phyloP scores from a whole-genome alignment of 2,329 filamentous ascomycete species.

The Diaporthe batatas region DNA sequence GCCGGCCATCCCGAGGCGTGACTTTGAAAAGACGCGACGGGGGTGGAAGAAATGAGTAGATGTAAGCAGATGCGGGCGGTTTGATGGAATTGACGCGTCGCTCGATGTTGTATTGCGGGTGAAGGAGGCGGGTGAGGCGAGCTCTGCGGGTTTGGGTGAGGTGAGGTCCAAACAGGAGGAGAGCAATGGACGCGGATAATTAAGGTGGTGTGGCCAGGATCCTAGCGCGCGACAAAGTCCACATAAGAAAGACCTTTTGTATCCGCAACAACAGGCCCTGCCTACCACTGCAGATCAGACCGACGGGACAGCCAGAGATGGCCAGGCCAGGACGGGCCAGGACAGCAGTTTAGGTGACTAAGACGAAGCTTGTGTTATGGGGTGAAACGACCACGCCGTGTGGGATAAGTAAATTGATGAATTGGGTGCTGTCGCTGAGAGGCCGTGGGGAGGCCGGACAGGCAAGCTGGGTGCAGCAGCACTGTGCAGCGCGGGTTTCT shows the following conservation, averaged over 20 bases:
- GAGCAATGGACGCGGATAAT: constrained; percentile 30
- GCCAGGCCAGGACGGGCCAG: neutral
- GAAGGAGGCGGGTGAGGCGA: constrained; percentile 3
- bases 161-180: constrained; percentile 15
- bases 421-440: neutral
- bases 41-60: neutral
- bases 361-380: constrained; percentile 16
- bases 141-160: neutral
- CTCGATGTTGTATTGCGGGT: constrained; percentile 14
- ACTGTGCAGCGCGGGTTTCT: neutral
- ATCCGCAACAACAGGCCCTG: constrained; percentile 29
- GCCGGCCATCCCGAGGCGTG: constrained; percentile 35
- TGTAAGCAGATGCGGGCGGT: constrained; percentile 6
- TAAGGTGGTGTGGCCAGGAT: constrained; percentile 32
- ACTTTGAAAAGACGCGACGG: constrained; percentile 30
- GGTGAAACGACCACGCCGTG: constrained; percentile 25
- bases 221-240: constrained; percentile 33
- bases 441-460: neutral
- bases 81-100: constrained; percentile 39
- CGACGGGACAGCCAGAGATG: neutral
- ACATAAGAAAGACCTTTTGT: constrained; percentile 32
- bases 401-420: neutral
- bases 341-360: constrained; percentile 5
- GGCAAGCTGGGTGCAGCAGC: constrained; percentile 5
- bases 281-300: constrained; percentile 20